Conservation (phyloP, 208 protist genomes). For the Tritrichomonas musculus region DNA sequence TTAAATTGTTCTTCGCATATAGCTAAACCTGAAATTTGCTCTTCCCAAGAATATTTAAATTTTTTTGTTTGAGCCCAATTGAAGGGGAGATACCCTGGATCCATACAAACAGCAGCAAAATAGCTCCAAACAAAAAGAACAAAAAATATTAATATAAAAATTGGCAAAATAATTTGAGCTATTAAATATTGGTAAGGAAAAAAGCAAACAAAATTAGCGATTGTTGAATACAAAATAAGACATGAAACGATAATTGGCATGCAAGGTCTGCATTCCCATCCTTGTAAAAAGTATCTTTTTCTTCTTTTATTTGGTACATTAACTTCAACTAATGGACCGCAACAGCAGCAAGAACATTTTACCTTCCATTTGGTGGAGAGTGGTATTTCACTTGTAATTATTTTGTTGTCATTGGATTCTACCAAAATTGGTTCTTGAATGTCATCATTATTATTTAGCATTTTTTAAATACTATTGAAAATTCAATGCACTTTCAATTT, state of each 20-base stretch:
- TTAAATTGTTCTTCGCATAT: background rate
- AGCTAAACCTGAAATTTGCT: background rate
- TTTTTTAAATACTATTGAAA: no score
- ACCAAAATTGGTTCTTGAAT: no score
- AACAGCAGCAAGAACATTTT: no score
- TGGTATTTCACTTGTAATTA: no score
- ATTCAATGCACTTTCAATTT: no score
- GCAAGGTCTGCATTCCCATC: background rate
- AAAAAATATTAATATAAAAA: background rate
- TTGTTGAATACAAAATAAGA: background rate
- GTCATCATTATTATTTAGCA: no score
- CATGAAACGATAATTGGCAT: background rate
- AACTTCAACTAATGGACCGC: no score
- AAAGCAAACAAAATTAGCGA: background rate
- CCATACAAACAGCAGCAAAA: background rate
- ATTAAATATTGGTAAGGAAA: background rate
- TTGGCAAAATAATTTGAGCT: background rate
- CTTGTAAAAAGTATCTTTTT: background rate
- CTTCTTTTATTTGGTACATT: no score
- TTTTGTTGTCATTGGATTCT: no score
- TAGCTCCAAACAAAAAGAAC: background rate
- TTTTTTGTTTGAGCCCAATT: background rate
- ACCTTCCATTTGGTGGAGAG: no score
- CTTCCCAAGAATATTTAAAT: background rate
- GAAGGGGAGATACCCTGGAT: slow-evolving; percentile 17